Evolutionary conservation across 805 yeast genomes (phyloP).

Genomic region (Candida ovalis): DNA sequence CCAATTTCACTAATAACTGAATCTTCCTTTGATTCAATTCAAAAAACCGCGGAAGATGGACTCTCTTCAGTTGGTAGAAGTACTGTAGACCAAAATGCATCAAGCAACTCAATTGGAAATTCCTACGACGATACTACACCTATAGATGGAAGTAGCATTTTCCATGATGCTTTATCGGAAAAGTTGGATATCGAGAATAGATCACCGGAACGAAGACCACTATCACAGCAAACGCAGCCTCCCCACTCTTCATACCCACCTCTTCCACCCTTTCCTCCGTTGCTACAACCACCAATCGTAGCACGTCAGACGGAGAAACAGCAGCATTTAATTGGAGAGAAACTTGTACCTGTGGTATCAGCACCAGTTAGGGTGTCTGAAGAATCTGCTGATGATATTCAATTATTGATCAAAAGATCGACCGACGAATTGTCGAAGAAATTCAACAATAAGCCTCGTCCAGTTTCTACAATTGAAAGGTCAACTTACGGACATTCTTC

Average conservation of each 20-base stretch:
- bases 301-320: constrained; percentile 2
- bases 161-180: background rate
- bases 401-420: background rate
- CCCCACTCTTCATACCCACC: background rate
- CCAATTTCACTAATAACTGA: constrained; percentile 20
- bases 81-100: background rate
- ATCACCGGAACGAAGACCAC: background rate
- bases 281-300: background rate
- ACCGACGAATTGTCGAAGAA: constrained; percentile 2
- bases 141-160: constrained; percentile 1
- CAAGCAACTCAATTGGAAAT: constrained; percentile 1
- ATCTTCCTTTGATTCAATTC: constrained; percentile 9
- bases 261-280: background rate
- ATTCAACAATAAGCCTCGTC: constrained; percentile 24
- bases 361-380: constrained; percentile 28
- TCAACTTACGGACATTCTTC: constrained; percentile 26
- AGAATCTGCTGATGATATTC: background rate
- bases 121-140: background rate
- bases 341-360: constrained; percentile 34
- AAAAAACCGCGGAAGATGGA: background rate
- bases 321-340: constrained; percentile 15
- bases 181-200: background rate
- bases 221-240: no score
- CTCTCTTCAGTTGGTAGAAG: background rate
- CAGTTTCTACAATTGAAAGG: constrained; percentile 36